These are phyloP conservation scores for Dactylellina sp. DNA, from an alignment of 2,329 filamentous ascomycete species.

Conservation along the genomic window DNA sequence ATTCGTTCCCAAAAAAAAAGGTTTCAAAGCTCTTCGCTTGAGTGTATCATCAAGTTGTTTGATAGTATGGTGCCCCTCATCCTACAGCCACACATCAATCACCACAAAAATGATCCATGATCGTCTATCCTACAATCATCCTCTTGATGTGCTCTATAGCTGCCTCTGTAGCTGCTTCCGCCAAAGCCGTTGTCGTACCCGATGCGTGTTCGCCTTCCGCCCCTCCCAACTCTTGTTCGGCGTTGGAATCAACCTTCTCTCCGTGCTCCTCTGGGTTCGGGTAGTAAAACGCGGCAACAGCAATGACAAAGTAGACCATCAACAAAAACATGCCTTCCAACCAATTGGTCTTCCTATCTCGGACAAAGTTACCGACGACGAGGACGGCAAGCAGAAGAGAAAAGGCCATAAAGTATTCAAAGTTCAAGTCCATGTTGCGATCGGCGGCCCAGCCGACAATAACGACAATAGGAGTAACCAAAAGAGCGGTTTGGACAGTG, in stretches of 20 bases:
- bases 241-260: constrained; percentile 27
- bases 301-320: constrained; percentile 63
- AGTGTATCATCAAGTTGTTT: too few species aligned
- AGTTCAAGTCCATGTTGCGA: constrained; percentile 80
- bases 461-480: constrained; percentile 86
- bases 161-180: constrained; percentile 35
- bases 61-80: too few species aligned
- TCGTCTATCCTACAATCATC: constrained; percentile 34
- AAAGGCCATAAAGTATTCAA: constrained; percentile 88
- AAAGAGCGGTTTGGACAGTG: constrained; percentile 87
- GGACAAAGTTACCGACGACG: constrained; percentile 85
- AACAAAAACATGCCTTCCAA: constrained; percentile 86
- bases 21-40: too few species aligned
- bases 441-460: constrained; percentile 83
- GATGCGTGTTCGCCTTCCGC: constrained; percentile 16
- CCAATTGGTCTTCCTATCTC: constrained; percentile 90
- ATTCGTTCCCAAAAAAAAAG: background rate
- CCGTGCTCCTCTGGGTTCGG: constrained; percentile 36
- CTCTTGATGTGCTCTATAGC: constrained; percentile 38
- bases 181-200: constrained; percentile 17
- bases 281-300: constrained; percentile 45
- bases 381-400: constrained; percentile 85
- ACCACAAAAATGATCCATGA: too few species aligned
- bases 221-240: background rate
- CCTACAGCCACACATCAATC: too few species aligned